Conservation (phyloP, 106 monocot genomes). For the Dendrobium huoshanense region DNA sequence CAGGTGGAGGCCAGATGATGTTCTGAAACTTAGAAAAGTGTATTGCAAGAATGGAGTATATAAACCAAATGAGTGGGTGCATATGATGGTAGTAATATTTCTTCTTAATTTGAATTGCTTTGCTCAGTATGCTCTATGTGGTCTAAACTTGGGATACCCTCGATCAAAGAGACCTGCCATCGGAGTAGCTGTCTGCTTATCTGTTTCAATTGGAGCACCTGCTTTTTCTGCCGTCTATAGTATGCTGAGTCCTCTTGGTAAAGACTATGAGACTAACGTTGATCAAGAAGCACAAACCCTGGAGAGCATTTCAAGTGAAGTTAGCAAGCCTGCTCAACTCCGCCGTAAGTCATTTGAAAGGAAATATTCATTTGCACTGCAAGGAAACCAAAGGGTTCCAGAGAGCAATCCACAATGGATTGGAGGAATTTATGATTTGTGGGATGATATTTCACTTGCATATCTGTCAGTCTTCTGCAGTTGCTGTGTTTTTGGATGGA, state of each 20-base stretch:
- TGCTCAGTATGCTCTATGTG: slow-evolving; percentile 77
- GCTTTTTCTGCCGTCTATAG: slow-evolving; percentile 59
- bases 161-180: slow-evolving; percentile 57
- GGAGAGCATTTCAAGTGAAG: not conserved
- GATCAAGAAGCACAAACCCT: slow-evolving; percentile 35
- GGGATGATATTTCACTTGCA: slow-evolving; percentile 38
- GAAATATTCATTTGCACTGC: slow-evolving; percentile 47
- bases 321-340: not conserved
- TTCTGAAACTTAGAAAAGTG: slow-evolving; percentile 48
- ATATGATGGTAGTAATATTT: slow-evolving; percentile 75
- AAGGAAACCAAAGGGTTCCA: slow-evolving; percentile 13
- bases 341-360: slow-evolving; percentile 33
- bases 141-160: slow-evolving; percentile 64
- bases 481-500: slow-evolving; percentile 71
- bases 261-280: slow-evolving; percentile 41
- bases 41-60: slow-evolving; percentile 80
- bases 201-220: slow-evolving; percentile 58
- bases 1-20: slow-evolving; percentile 53
- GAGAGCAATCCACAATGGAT: slow-evolving; percentile 40
- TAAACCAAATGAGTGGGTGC: slow-evolving; percentile 73
- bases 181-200: slow-evolving; percentile 56
- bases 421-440: slow-evolving; percentile 47
- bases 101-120: slow-evolving; percentile 77
- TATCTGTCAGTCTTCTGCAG: slow-evolving; percentile 60
- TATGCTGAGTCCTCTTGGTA: slow-evolving; percentile 74